phyloP scores from a whole-genome alignment of 495 filamentous ascomycete species.

The Penicillium lividum region DNA sequence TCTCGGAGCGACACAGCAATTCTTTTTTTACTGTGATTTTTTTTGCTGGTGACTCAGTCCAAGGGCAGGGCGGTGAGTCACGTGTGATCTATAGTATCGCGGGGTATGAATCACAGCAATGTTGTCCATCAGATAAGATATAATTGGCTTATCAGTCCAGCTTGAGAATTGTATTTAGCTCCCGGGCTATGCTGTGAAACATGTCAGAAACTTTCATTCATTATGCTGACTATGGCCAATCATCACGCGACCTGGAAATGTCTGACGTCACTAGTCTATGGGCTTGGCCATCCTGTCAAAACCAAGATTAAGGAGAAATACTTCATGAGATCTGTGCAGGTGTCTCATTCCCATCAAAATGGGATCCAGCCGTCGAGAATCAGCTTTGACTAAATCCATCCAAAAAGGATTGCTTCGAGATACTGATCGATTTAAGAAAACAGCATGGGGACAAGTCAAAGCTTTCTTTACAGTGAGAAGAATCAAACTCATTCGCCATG shows the following conservation, averaged over 20 bases:
- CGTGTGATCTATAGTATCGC: conserved; percentile 6
- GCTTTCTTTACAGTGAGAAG: conserved; percentile 40
- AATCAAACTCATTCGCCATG: conserved; percentile 36
- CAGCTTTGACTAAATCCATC: conserved; percentile 36
- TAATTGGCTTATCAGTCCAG: too few species aligned
- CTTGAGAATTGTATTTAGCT: too few species aligned
- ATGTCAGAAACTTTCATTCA: not conserved
- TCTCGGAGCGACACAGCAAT: conserved; percentile 3
- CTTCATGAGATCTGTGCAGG: not conserved
- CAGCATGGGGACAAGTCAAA: conserved; percentile 27
- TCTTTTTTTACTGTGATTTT: conserved; percentile 34
- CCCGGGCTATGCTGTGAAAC: not conserved
- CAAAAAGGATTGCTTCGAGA: conserved; percentile 36
- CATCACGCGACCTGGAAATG: not conserved
- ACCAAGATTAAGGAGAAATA: conserved; percentile 5
- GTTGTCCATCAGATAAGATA: too few species aligned
- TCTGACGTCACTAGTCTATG: conserved; percentile 23
- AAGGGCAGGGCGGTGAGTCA: conserved; percentile 36
- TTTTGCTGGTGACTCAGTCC: conserved; percentile 37
- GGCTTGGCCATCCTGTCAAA: not conserved
- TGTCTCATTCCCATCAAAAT: conserved; percentile 14
- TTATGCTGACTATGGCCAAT: conserved; percentile 1
- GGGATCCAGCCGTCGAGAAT: conserved; percentile 31
- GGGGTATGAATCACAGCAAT: not conserved
- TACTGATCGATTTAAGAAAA: conserved; percentile 28